These are phyloP conservation scores for Oryza nivara DNA, from an alignment of 176 grass and related monocot genomes.

Conservation along the genomic window DNA sequence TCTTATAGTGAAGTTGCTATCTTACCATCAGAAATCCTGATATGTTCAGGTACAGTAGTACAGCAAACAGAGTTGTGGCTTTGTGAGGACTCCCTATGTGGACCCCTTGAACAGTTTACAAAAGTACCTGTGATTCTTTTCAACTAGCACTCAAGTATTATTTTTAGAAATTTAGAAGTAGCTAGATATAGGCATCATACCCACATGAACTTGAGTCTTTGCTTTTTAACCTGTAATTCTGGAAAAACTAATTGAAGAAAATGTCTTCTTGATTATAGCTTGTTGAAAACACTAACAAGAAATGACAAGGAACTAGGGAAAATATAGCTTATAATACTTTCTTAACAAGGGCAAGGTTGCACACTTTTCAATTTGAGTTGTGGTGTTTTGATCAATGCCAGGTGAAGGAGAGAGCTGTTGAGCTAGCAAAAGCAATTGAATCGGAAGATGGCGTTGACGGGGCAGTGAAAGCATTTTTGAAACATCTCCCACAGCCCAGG, in stretches of 20 bases:
- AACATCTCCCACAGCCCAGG: constrained; percentile 49
- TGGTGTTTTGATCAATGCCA: constrained; percentile 32
- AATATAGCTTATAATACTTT: not conserved
- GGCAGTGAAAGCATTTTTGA: constrained; percentile 68
- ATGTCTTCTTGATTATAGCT: not conserved
- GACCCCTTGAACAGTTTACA: not conserved
- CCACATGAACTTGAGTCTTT: too few relatives aligned
- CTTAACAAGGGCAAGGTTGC: not conserved
- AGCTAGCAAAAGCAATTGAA: constrained; percentile 57
- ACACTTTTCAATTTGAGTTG: not conserved
- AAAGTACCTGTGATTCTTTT: not conserved
- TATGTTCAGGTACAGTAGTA: not conserved
- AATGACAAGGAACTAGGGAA: not conserved
- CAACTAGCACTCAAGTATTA: too few relatives aligned
- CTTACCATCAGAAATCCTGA: not conserved
- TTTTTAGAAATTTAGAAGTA: too few relatives aligned
- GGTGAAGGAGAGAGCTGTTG: constrained; percentile 60
- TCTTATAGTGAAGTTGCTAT: not conserved
- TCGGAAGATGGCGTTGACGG: constrained; percentile 63
- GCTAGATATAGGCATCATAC: too few relatives aligned
- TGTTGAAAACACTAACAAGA: not conserved
- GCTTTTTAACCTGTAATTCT: not conserved
- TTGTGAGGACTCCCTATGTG: not conserved
- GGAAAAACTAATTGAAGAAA: not conserved
- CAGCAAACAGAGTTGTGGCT: not conserved